These are phyloP conservation scores for Trichophaea hybrida DNA, from an alignment of 2,329 filamentous ascomycete species.

Conservation along the genomic window DNA sequence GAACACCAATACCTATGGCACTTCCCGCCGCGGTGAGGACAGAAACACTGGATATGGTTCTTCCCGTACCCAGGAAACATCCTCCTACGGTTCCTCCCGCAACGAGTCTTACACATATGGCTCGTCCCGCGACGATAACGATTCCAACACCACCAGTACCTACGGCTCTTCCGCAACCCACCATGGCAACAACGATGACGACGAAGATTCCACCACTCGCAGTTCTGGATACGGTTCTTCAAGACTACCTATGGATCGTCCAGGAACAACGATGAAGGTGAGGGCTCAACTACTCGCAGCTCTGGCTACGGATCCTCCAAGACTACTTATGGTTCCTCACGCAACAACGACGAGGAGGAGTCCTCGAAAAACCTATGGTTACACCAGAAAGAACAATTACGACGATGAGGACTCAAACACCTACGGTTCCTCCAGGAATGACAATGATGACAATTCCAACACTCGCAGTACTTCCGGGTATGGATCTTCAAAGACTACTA, in stretches of 20 bases:
- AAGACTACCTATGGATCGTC: not conserved
- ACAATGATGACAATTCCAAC: conserved; percentile 5
- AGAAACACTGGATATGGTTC: too few species aligned
- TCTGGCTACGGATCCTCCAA: not conserved
- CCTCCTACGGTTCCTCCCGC: not conserved
- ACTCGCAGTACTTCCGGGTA: too few species aligned
- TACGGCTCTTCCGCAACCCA: not conserved
- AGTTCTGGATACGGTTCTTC: not conserved
- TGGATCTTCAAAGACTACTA: not conserved
- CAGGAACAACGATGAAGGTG: not conserved
- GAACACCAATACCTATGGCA: not conserved
- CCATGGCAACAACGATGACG: not conserved
- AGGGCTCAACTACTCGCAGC: not conserved
- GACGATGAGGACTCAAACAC: not conserved
- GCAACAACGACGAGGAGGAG: not conserved
- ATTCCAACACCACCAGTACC: not conserved
- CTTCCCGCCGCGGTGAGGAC: not conserved
- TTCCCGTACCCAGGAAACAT: not conserved
- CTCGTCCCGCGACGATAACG: not conserved
- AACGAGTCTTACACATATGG: not conserved
- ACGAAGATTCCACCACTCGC: not conserved
- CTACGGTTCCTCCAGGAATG: not conserved
- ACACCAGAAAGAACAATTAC: not conserved
- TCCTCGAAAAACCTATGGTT: not conserved
- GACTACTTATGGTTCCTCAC: not conserved